Percentiles rank a stretch among this genome's conserved stretches.
Evolutionary conservation across 2,329 filamentous ascomycete species (phyloP).

Genomic region (Colletotrichum liriopes): DNA sequence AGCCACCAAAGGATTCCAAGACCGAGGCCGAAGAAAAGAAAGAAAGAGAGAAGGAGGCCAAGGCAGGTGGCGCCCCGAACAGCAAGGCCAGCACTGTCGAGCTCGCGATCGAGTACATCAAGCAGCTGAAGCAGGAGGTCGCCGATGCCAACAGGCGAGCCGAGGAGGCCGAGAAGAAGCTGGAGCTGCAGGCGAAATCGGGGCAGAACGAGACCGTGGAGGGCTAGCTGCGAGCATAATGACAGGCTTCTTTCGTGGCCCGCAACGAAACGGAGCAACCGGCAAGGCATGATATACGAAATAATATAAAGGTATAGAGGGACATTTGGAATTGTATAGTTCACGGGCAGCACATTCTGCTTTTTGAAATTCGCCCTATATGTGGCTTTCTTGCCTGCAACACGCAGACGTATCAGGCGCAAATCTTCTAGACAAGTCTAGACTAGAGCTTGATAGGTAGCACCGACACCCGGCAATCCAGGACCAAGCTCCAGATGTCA

Average conservation of each 20-base stretch:
- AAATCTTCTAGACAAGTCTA: slow-evolving; percentile 16
- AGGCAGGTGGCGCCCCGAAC: slow-evolving; percentile 71
- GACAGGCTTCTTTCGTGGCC: not conserved
- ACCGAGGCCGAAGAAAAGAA: slow-evolving; percentile 62
- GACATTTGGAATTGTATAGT: slow-evolving; percentile 25
- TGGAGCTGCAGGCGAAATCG: slow-evolving; percentile 51
- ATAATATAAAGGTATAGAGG: slow-evolving; percentile 23
- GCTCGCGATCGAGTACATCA: slow-evolving; percentile 95
- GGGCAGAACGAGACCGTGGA: slow-evolving; percentile 1
- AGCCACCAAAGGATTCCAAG: slow-evolving; percentile 59
- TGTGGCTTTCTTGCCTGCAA: slow-evolving; percentile 5
- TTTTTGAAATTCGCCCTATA: slow-evolving; percentile 7
- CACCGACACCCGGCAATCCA: slow-evolving; percentile 2
- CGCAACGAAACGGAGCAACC: not conserved
- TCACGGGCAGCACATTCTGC: not conserved
- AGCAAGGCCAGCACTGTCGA: slow-evolving; percentile 99
- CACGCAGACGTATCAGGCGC: slow-evolving; percentile 13
- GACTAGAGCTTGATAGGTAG: slow-evolving; percentile 8
- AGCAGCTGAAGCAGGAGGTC: slow-evolving; percentile 82
- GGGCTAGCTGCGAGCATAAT: slow-evolving; percentile 3
- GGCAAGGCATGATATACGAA: slow-evolving; percentile 35
- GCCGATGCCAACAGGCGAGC: slow-evolving; percentile 76
- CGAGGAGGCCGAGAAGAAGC: slow-evolving; percentile 75
- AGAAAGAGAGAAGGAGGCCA: slow-evolving; percentile 60
- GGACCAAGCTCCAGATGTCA: slow-evolving; percentile 13